These are phyloP conservation scores for Xerocomus nothofagi DNA, from an alignment of 1,284 basidiomycete species.

Conservation along the genomic window DNA sequence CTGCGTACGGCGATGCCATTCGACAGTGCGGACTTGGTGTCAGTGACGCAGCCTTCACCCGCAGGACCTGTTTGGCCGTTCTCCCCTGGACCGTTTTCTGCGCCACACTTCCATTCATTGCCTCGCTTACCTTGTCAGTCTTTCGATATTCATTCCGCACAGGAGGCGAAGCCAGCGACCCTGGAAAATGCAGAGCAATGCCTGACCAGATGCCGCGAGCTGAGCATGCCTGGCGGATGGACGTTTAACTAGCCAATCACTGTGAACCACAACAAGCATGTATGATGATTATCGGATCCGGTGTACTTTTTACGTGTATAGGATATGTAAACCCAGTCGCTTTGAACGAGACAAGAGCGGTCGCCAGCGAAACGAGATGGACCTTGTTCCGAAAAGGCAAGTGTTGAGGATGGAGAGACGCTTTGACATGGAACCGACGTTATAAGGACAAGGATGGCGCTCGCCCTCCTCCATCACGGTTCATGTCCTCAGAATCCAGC, in stretches of 20 bases:
- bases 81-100: slow-evolving; percentile 14
- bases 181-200: slow-evolving; percentile 13
- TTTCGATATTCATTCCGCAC: slow-evolving; percentile 16
- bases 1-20: slow-evolving; percentile 31
- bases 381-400: slow-evolving; percentile 38
- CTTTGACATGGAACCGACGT: slow-evolving; percentile 33
- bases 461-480: slow-evolving; percentile 1
- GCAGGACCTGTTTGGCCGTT: slow-evolving; percentile 5
- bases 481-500: slow-evolving; percentile 19
- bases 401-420: slow-evolving; percentile 34
- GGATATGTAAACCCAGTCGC: slow-evolving; percentile 11
- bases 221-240: slow-evolving; percentile 41
- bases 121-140: slow-evolving; percentile 30
- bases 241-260: slow-evolving; percentile 19
- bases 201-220: slow-evolving; percentile 22
- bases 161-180: slow-evolving; percentile 12
- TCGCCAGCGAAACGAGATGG: slow-evolving; percentile 19
- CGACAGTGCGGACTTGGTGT: slow-evolving; percentile 20
- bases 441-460: slow-evolving; percentile 32
- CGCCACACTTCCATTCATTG: slow-evolving; percentile 27
- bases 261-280: slow-evolving; percentile 9
- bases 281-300: slow-evolving; percentile 7
- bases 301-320: slow-evolving; percentile 18
- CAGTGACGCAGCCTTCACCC: slow-evolving; percentile 4
- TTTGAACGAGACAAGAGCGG: slow-evolving; percentile 16